phyloP scores from a whole-genome alignment of 2,329 filamentous ascomycete species.

The Tolypocladium inflatum region DNA sequence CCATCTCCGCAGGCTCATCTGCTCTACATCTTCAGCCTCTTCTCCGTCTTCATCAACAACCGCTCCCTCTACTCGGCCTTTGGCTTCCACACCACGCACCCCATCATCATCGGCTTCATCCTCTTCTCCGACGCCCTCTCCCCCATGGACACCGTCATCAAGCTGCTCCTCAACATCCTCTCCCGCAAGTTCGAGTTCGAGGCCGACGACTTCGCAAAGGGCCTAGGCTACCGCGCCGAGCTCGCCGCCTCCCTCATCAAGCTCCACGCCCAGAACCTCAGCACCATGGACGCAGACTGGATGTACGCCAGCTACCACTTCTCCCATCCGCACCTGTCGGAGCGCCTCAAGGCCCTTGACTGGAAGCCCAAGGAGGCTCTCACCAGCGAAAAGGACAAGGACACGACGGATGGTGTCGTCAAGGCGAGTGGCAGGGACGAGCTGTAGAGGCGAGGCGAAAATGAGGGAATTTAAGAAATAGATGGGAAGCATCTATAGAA shows the following conservation, averaged over 20 bases:
- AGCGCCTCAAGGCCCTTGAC: conserved; percentile 81
- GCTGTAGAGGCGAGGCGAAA: conserved; percentile 38
- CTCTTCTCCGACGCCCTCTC: conserved; percentile 95
- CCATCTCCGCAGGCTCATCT: conserved; percentile 59
- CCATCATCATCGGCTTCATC: conserved; percentile 95
- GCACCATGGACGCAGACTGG: conserved; percentile 98
- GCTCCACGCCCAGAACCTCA: conserved; percentile 95
- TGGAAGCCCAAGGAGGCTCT: conserved; percentile 60
- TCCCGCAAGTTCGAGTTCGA: conserved; percentile 94
- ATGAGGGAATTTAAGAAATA: background rate
- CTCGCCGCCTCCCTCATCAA: conserved; percentile 87
- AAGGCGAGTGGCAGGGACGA: conserved; percentile 68
- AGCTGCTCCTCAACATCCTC: conserved; percentile 91
- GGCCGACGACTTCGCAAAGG: conserved; percentile 81
- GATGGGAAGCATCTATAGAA: background rate
- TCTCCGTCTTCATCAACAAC: conserved; percentile 97
- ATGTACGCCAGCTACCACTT: conserved; percentile 98
- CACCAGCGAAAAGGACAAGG: conserved; percentile 28
- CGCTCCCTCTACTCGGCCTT: conserved; percentile 82
- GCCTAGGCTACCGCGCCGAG: conserved; percentile 74
- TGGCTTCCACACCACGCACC: conserved; percentile 72
- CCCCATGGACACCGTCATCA: conserved; percentile 89
- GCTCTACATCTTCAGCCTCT: conserved; percentile 93
- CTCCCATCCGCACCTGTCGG: conserved; percentile 91
- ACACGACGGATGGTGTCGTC: conserved; percentile 35